phyloP scores from a whole-genome alignment of 176 grass and related monocot species.

The barley (Hordeum vulgare) region MorexV3_pseudomolecules_assembly NC_058519.1:17976505-17977004 shows the following conservation, averaged over 20 bases:
- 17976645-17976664: neutral
- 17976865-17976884: conserved; percentile 73
- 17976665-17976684: neutral
- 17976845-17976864: conserved; percentile 56
- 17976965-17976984: neutral
- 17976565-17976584: conserved; percentile 88
- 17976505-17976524: conserved; percentile 99
- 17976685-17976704: neutral
- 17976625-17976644: neutral
- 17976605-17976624: conserved; percentile 62
- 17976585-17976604: conserved; percentile 84
- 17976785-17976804: conserved; percentile 54
- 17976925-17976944: conserved; percentile 99
- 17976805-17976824: conserved; percentile 53
- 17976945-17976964: conserved; percentile 12
- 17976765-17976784: conserved; percentile 74
- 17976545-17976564: conserved; percentile 74
- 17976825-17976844: conserved; percentile 63
- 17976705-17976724: neutral
- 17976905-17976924: conserved; percentile 90
- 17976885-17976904: conserved; percentile 71
- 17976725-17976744: conserved; percentile 16
- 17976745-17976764: conserved; percentile 45
- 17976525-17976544: conserved; percentile 61
- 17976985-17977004: neutral